Evolutionary conservation across 805 yeast species (phyloP).

Genomic region (Candida jianshihensis): DNA sequence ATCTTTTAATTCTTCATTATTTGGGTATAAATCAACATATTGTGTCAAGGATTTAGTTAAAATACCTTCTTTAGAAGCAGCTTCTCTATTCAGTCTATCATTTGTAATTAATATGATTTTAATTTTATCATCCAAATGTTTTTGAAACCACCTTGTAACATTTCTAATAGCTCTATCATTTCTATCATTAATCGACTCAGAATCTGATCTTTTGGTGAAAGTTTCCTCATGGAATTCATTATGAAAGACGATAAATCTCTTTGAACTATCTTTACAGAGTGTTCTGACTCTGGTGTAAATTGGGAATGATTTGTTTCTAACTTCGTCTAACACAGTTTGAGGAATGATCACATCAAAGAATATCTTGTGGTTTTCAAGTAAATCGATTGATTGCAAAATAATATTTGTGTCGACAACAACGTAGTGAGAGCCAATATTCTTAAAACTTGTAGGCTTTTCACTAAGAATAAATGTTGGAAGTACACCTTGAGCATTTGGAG

Average conservation of each 20-base stretch:
- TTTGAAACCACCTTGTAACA: slow-evolving; percentile 62
- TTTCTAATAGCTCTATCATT: slow-evolving; percentile 86
- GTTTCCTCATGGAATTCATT: slow-evolving; percentile 82
- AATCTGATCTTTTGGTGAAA: slow-evolving; percentile 46
- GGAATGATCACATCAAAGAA: slow-evolving; percentile 92
- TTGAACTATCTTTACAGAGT: slow-evolving; percentile 64
- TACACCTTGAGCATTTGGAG: slow-evolving; percentile 62
- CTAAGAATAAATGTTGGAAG: slow-evolving; percentile 62
- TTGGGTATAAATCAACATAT: slow-evolving; percentile 67
- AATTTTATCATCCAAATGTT: slow-evolving; percentile 49
- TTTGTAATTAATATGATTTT: slow-evolving; percentile 62
- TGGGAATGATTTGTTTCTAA: slow-evolving; percentile 79
- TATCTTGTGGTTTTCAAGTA: slow-evolving; percentile 68
- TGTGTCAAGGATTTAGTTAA: slow-evolving; percentile 51
- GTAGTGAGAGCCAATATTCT: slow-evolving; percentile 64
- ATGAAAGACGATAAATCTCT: slow-evolving; percentile 86
- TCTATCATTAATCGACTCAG: slow-evolving; percentile 79
- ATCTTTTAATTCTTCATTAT: slow-evolving; percentile 69
- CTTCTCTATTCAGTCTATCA: slow-evolving; percentile 58
- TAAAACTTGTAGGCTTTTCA: slow-evolving; percentile 44
- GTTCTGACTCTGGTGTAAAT: slow-evolving; percentile 79
- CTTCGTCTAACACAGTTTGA: slow-evolving; percentile 92
- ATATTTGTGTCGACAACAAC: slow-evolving; percentile 84
- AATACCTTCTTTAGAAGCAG: slow-evolving; percentile 48
- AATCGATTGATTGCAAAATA: slow-evolving; percentile 80